Percentiles rank a stretch among this genome's conserved stretches.
These are phyloP conservation scores for Elaeis oleifera DNA, from an alignment of 202 grass and related monocot genomes.

Conservation along the genomic window DNA sequence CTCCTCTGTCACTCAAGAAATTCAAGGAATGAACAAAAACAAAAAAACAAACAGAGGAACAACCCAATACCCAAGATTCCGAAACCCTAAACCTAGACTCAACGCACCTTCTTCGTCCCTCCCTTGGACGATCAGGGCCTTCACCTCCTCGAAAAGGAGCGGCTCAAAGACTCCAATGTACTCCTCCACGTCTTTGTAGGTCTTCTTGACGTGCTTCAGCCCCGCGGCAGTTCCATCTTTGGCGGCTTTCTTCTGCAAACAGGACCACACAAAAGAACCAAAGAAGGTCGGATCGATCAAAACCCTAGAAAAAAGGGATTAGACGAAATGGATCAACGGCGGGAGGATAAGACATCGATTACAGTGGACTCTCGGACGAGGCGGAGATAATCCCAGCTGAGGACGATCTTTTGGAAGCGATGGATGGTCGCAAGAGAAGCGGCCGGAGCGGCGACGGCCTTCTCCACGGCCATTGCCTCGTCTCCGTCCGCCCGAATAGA, in stretches of 20 bases:
- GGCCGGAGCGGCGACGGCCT: conserved; percentile 10
- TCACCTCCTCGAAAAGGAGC: conserved; percentile 95
- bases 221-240: conserved; percentile 12
- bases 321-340: background rate
- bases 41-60: background rate
- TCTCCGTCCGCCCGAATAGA: too few species aligned
- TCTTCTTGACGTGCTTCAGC: conserved; percentile 50
- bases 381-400: conserved; percentile 86
- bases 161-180: conserved; percentile 77
- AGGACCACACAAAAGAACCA: background rate
- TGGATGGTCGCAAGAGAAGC: conserved; percentile 22
- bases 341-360: background rate
- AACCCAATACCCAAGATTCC: background rate
- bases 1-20: conserved; percentile 31
- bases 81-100: background rate
- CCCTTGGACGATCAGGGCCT: conserved; percentile 76
- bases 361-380: conserved; percentile 63
- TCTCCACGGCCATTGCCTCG: conserved; percentile 5
- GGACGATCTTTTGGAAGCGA: conserved; percentile 70
- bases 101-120: conserved; percentile 52
- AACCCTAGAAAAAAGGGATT: background rate
- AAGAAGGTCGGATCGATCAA: conserved; percentile 1
- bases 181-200: conserved; percentile 59
- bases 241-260: conserved; percentile 29
- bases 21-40: background rate